Base-by-base conservation (phyloP, 1,284 basidiomycete genomes). In the Leccinum griseonigrum region DNA sequence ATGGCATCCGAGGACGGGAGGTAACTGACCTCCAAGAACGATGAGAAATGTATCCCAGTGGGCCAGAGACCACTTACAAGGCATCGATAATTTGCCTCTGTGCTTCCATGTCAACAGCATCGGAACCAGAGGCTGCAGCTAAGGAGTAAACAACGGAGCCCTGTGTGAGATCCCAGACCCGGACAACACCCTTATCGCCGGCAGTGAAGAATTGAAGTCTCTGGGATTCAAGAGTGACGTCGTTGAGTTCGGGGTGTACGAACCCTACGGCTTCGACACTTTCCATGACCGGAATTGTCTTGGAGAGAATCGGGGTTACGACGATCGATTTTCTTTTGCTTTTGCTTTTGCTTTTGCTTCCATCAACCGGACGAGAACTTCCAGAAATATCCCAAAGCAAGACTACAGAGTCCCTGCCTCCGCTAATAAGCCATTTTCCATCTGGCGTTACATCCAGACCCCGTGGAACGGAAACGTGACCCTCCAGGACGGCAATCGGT, bases 401-500 rank as follows among this genome's bases (percentile, higher is more conserved):
- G 18, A 93, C 90, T 4, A 97, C 94, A 13, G 93, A 90, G 75
- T 98, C 95, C 61, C 95, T 81, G 48, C 95, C 95, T 18, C 92
- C 95, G 59, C 89, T 94, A 60, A 97, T 78, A 18, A 97, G 82
- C 87, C 90, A 95, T 71, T 85, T 85, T 10, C 95, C 95, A 72
- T 97, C 94, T 3, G 74, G 73, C n/a, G 89, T 90, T 32, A 95
- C 85, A 65, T 91, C 92, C 53, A 98, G 80, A 2, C 93, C 95
- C 58, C 96, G 81, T 16, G 95, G 94, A 38, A 96, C 94, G 52
- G 91, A 94, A 51, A 93, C 91, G 74, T 97, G 96, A 1, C 94
- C 95, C 71, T 97, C 94, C 7, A 98, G 80, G 26, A 95, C 82
- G 14, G 86, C 86, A 65, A 87, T 83, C 3, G 94, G 89, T 67